Percentiles rank a stretch among this genome's conserved stretches.
phyloP scores from a whole-genome alignment of 108 stramenopile species.

The Cyclostephanos tholiformis region DNA sequence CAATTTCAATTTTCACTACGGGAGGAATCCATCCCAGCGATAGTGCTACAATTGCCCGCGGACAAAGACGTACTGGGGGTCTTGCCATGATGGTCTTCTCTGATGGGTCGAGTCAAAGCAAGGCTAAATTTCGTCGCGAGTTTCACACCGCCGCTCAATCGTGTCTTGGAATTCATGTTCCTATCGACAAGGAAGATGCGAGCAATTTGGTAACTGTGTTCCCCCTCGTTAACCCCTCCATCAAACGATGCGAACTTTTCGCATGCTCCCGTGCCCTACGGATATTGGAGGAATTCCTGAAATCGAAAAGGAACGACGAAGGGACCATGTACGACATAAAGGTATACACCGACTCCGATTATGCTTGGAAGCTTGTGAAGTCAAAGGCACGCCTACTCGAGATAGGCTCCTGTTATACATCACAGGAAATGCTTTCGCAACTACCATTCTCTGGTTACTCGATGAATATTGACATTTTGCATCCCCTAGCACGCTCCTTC shows the following conservation, averaged over 20 bases:
- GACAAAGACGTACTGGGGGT: slow-evolving; percentile 47
- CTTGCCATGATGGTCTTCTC: slow-evolving; percentile 43
- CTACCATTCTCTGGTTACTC: slow-evolving; percentile 16
- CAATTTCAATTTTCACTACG: slow-evolving; percentile 38
- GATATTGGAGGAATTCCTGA: slow-evolving; percentile 38
- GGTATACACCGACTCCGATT: slow-evolving; percentile 56
- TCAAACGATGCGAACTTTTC: slow-evolving; percentile 54
- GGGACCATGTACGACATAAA: slow-evolving; percentile 32
- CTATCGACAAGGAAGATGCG: slow-evolving; percentile 13
- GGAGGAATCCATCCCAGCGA: slow-evolving; percentile 52
- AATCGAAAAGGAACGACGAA: slow-evolving; percentile 8
- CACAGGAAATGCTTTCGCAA: slow-evolving; percentile 41
- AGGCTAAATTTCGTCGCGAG: slow-evolving; percentile 9
- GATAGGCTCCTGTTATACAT: slow-evolving; percentile 33
- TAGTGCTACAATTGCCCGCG: slow-evolving; percentile 24
- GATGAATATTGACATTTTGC: slow-evolving; percentile 53
- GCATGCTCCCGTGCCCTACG: slow-evolving; percentile 50
- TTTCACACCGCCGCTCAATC: slow-evolving; percentile 23
- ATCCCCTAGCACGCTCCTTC: slow-evolving; percentile 53
- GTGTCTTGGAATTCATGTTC: slow-evolving; percentile 34
- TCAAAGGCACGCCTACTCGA: slow-evolving; percentile 32
- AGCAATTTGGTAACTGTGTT: slow-evolving; percentile 33
- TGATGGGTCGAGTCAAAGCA: slow-evolving; percentile 5
- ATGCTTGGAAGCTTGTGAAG: slow-evolving; percentile 47
- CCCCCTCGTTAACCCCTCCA: slow-evolving; percentile 49